phyloP scores from a whole-genome alignment of 2,329 filamentous ascomycete species.

The Colletotrichum lupini region DNA sequence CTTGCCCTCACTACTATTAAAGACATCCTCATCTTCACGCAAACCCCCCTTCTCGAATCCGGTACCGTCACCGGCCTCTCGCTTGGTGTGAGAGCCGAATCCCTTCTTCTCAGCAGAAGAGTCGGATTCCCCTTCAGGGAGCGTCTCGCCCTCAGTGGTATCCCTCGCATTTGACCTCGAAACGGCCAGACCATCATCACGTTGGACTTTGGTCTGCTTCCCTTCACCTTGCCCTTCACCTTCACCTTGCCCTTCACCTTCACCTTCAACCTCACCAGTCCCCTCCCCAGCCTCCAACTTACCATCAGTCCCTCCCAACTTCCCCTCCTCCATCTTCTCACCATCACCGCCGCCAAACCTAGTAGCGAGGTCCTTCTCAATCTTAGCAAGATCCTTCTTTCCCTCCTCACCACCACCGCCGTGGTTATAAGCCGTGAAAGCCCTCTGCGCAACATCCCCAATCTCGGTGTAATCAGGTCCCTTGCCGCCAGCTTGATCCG shows the following conservation, averaged over 20 bases:
- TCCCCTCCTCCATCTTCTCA: not conserved
- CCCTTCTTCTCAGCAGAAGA: not conserved
- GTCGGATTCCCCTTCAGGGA: not conserved
- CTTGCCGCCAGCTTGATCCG: slow-evolving; percentile 27
- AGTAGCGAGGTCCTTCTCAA: slow-evolving; percentile 23
- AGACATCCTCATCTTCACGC: not conserved
- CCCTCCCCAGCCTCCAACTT: not conserved
- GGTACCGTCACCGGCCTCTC: not conserved
- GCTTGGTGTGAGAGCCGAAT: not conserved
- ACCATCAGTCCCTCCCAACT: not conserved
- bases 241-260: not conserved
- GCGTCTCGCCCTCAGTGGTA: not conserved
- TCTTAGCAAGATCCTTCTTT: slow-evolving; percentile 29
- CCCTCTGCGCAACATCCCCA: slow-evolving; percentile 37
- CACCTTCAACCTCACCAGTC: not conserved
- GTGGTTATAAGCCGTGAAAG: slow-evolving; percentile 44
- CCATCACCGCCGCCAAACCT: not conserved
- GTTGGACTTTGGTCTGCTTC: too few relatives aligned
- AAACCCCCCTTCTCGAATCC: not conserved
- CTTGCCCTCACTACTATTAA: not conserved
- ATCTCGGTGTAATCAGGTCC: slow-evolving; percentile 33
- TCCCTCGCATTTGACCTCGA: not conserved
- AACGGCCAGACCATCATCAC: not conserved
- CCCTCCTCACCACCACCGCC: not conserved
- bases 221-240: not conserved